Base-by-base conservation (phyloP, 148 eudicot species). In the Talinum fruticosum region DNA sequence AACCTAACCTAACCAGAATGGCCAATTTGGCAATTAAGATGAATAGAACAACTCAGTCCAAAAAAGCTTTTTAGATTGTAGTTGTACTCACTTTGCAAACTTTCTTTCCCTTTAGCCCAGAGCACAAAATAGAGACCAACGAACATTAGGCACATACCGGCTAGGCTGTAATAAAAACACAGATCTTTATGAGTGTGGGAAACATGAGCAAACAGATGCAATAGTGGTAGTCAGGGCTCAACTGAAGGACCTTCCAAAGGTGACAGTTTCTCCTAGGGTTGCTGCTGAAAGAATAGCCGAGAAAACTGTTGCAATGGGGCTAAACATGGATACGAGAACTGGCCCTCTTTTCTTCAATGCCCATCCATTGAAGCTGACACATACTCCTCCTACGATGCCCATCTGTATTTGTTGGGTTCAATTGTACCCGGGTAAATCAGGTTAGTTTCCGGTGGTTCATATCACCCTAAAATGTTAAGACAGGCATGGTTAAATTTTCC, bases 291-390 rank as follows among this genome's bases (percentile, higher is more conserved):
- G 72, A 69, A 87, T 26, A 30, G 83, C 85, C 0, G 93, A 82
- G 79, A 92, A 59, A 73, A 92, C 86, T 5, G 97, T 86, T 41
- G 85, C 86, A 68, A 90, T 79, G 8, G 97, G 97, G 78, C 84
- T 90, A 49, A 92, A 92, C 85, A 90, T 84, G 28, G 97, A 83
- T 35, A 92, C 97, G 37, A 92, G 80, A 21, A 92, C 97, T 0
- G 92, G 97, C 23, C 97, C 97, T 86, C 90, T 88, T 81, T 87
- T 92, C 83, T 86, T 88, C 84, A 92, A 84, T 36, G 90, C 97
- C 97, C 97, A 92, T 45, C 88, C 91, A 61, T 87, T 92, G 86
- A 92, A 87, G 82, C 93, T 90, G 28, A 88, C 87, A 76, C 87
- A 85, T 8, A 76, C 74, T 14, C 93, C 93, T 6, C 83, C 82